phyloP scores from a whole-genome alignment of 2,329 filamentous ascomycete genomes.

The Hansfordia pulvinata region DNA sequence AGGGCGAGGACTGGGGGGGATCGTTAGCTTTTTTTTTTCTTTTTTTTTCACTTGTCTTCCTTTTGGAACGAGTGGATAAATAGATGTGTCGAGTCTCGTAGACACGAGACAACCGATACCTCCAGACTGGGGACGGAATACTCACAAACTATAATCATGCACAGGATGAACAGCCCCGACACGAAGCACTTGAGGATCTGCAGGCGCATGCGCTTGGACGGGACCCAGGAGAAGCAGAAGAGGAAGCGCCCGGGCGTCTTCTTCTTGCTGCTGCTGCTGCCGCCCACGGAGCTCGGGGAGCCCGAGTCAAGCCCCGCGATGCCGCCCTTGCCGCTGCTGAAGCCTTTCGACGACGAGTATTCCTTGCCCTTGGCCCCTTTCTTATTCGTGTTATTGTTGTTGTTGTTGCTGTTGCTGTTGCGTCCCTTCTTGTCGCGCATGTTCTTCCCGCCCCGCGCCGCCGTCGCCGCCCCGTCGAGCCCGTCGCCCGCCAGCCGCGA shows the following conservation, averaged over 20 bases:
- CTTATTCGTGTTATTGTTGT: not conserved
- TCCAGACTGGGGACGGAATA: too few species aligned
- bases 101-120: too few species aligned
- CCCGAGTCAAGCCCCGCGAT: too few species aligned
- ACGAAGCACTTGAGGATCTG: slow-evolving; percentile 49
- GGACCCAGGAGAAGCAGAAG: slow-evolving; percentile 41
- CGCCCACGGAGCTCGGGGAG: too few species aligned
- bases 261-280: not conserved
- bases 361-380: not conserved
- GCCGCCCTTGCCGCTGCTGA: not conserved
- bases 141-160: slow-evolving; percentile 54
- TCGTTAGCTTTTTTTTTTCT: not conserved
- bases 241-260: slow-evolving; percentile 20
- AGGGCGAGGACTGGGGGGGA: slow-evolving; percentile 54
- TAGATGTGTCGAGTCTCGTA: not conserved
- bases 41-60: not conserved
- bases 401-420: not conserved
- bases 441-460: too few species aligned
- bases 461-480: too few species aligned
- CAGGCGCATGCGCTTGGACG: slow-evolving; percentile 35
- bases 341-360: not conserved
- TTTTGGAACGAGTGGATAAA: not conserved
- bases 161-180: slow-evolving; percentile 47
- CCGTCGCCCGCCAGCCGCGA: too few species aligned
- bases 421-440: too few species aligned